Percentiles rank a stretch among this genome's conserved stretches.
Evolutionary conservation across 1,284 basidiomycete species (phyloP).

Genomic region (Ustilago trichophora): DNA sequence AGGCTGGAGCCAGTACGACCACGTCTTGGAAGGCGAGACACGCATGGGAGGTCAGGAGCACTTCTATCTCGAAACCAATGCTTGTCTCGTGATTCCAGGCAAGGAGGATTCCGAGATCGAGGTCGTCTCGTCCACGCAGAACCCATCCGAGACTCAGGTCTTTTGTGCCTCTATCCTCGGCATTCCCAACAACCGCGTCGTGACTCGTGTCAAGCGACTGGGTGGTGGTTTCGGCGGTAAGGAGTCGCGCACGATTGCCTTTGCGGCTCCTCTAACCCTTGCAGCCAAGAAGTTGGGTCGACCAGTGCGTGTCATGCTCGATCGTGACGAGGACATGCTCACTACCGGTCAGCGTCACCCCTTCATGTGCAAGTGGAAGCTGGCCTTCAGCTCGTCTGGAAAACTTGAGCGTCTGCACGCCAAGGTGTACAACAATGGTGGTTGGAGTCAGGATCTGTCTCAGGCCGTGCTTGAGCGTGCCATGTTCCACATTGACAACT

Average conservation of each 20-base stretch:
- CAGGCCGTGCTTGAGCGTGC: constrained; percentile 67
- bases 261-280: constrained; percentile 55
- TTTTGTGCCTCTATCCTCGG: constrained; percentile 65
- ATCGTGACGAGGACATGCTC: constrained; percentile 67
- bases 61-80: constrained; percentile 65
- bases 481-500: constrained; percentile 66
- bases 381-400: constrained; percentile 64
- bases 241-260: constrained; percentile 56
- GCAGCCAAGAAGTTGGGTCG: constrained; percentile 64
- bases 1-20: constrained; percentile 48
- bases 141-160: constrained; percentile 65
- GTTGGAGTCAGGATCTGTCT: constrained; percentile 66
- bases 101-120: constrained; percentile 67
- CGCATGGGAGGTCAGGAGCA: constrained; percentile 65
- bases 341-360: constrained; percentile 67
- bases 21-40: constrained; percentile 61
- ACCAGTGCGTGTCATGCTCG: constrained; percentile 66
- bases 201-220: constrained; percentile 63
- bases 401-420: constrained; percentile 63
- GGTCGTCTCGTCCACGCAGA: constrained; percentile 66
- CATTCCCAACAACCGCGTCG: constrained; percentile 65
- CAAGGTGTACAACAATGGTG: constrained; percentile 66
- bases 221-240: constrained; percentile 68
- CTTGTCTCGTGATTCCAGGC: constrained; percentile 64
- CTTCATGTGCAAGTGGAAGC: constrained; percentile 64